Conservation (phyloP, 2,329 filamentous ascomycete genomes). For the Stromatinia cepivora region DNA sequence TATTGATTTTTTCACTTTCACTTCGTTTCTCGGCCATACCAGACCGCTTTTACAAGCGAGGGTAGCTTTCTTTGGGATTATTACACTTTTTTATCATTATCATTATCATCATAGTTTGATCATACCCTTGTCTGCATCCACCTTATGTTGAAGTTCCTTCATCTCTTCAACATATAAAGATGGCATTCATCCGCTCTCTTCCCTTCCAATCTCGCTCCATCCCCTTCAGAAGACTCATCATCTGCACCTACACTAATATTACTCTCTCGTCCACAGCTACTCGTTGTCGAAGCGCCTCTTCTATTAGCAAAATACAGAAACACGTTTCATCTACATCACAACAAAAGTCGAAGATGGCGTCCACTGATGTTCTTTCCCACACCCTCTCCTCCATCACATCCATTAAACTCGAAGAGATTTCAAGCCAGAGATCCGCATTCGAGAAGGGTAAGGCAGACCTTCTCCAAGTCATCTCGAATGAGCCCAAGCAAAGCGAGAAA, state of each 20-base stretch:
- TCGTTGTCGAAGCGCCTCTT: neutral
- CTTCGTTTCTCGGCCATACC: neutral
- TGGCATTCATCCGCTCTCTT: neutral
- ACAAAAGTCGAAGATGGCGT: constrained; percentile 38
- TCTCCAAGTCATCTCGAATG: constrained; percentile 39
- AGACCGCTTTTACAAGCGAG: neutral
- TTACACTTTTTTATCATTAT: neutral
- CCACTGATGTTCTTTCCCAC: constrained; percentile 47
- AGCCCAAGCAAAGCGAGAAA: constrained; percentile 40
- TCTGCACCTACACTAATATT: neutral
- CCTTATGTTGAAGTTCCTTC: neutral
- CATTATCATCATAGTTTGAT: neutral
- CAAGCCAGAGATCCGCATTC: constrained; percentile 51
- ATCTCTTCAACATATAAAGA: neutral
- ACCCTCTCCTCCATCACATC: constrained; percentile 56
- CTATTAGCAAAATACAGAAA: neutral
- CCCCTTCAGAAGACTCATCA: neutral
- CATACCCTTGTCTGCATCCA: neutral
- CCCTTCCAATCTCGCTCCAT: neutral
- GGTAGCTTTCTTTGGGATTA: neutral
- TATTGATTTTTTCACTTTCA: neutral
- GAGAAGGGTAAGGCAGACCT: constrained; percentile 48
- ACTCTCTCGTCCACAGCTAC: neutral
- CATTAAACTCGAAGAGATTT: constrained; percentile 56
- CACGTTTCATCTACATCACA: neutral